Percentiles rank a stretch among this genome's conserved stretches.
These are phyloP conservation scores for Rhizopus sp. DNA, from an alignment of 371 early-diverging fungal genomes.

Conservation along the genomic window DNA sequence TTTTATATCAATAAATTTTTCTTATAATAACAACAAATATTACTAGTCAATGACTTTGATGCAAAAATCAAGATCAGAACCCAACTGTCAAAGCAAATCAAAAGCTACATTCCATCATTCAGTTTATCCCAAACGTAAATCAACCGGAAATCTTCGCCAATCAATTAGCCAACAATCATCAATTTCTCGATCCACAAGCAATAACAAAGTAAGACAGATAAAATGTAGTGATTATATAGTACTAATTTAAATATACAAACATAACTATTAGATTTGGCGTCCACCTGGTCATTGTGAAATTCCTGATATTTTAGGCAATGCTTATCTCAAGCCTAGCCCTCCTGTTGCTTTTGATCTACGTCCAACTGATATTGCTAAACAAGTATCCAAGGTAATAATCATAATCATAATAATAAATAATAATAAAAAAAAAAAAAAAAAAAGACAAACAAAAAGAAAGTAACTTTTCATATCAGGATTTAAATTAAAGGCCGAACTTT, in stretches of 20 bases:
- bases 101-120: slow-evolving; percentile 18
- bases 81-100: slow-evolving; percentile 36
- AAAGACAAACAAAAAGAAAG: neutral
- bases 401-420: neutral
- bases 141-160: slow-evolving; percentile 46
- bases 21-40: too few species aligned
- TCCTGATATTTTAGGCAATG: slow-evolving; percentile 51
- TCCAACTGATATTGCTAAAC: slow-evolving; percentile 43
- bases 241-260: neutral
- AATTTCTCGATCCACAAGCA: slow-evolving; percentile 6
- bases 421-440: slow-evolving; percentile 4
- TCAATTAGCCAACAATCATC: slow-evolving; percentile 26
- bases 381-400: slow-evolving; percentile 40
- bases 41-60: slow-evolving; percentile 34
- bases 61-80: slow-evolving; percentile 46
- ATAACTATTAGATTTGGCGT: slow-evolving; percentile 33
- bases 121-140: slow-evolving; percentile 46
- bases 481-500: too few species aligned
- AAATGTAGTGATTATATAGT: too few species aligned
- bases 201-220: slow-evolving; percentile 17
- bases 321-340: slow-evolving; percentile 46
- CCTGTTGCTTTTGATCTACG: slow-evolving; percentile 39
- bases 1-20: too few species aligned
- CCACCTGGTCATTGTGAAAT: slow-evolving; percentile 52
- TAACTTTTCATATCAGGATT: neutral